Evolutionary conservation across 2,329 filamentous ascomycete species (phyloP), one percentile per base, ranked within the genome.

Genomic region (Penicillium sp.): DNA sequence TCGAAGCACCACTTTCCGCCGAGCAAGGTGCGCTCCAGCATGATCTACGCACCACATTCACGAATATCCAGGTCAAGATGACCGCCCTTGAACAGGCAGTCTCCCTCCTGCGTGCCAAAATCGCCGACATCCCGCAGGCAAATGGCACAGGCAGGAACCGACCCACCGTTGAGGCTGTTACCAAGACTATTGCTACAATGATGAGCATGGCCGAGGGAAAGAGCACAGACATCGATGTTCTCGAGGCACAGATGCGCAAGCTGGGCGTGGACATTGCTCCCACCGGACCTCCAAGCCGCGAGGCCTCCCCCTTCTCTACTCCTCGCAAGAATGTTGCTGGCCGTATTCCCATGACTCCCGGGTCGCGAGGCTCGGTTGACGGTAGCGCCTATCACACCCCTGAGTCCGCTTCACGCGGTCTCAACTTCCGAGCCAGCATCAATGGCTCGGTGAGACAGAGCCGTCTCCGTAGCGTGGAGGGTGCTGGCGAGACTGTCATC

Each of bases 181-280:
- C 93, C 65, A 90, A 90, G 59, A 99, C 94, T 1, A 96, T 99
- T 64, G 81, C 82, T 57, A 96, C 94, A 71, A 93, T 99, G 89
- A 97, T 93, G 35, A 84, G 81, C 59, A 93, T 97, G 88, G 90
- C 90, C 0, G 91, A 97, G 80, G 91, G 91, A 77, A 90, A 91
- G 71, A 94, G 90, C 70, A 90, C 89, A 57, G 93, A 97, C 67
- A 87, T 99, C 52, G 91, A 96, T 72, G 86, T 96, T 7, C 82
- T 97, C 33, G 94, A 97, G 76, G 85, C 87, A 48, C 90, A 96
- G 71, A 86, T 99, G 78, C 87, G 89, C 58, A 90, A 87, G 71
- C 76, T 95, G 23, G 82, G 83, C 7, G 75, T 90, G 35, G 72
- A 74, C 49, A 62, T 67, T 17, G 59, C 68, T 4, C 55, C 61